Evolutionary conservation across 192 early-diverging fungal species (phyloP).

Genomic region (Coemansia sp.): DNA sequence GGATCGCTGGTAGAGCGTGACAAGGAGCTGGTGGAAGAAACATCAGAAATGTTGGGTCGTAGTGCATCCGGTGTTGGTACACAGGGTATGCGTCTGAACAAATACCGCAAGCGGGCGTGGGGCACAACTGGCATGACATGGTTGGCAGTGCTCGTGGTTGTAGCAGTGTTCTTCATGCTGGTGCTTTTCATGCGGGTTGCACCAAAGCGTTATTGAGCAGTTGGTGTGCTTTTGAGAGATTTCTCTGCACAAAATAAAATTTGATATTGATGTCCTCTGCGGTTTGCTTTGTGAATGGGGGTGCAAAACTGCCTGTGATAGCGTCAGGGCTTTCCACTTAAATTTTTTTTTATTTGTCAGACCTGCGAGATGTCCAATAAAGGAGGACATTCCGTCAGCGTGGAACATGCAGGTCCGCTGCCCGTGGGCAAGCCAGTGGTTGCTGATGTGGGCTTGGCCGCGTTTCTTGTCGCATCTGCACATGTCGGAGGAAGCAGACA

Average conservation of each 20-base stretch:
- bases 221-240: neutral
- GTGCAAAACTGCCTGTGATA: no score
- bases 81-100: conserved; percentile 40
- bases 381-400: neutral
- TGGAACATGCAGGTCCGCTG: neutral
- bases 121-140: conserved; percentile 54
- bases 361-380: neutral
- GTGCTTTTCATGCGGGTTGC: conserved; percentile 53
- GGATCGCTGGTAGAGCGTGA: conserved; percentile 45
- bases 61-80: conserved; percentile 33
- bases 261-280: no score
- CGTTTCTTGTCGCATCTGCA: neutral
- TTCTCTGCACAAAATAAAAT: no score
- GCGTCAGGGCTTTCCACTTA: neutral
- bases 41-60: conserved; percentile 25
- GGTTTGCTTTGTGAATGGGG: no score
- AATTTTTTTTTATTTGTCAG: neutral
- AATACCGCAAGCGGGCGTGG: conserved; percentile 55
- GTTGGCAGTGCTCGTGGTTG: conserved; percentile 43
- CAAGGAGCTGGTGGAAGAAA: conserved; percentile 43
- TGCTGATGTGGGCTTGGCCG: no score
- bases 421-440: neutral
- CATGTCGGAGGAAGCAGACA: neutral
- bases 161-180: conserved; percentile 47
- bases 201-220: conserved; percentile 44